Conservation (phyloP, 768 basidiomycete genomes). For the Tulasnella sp. region DNA sequence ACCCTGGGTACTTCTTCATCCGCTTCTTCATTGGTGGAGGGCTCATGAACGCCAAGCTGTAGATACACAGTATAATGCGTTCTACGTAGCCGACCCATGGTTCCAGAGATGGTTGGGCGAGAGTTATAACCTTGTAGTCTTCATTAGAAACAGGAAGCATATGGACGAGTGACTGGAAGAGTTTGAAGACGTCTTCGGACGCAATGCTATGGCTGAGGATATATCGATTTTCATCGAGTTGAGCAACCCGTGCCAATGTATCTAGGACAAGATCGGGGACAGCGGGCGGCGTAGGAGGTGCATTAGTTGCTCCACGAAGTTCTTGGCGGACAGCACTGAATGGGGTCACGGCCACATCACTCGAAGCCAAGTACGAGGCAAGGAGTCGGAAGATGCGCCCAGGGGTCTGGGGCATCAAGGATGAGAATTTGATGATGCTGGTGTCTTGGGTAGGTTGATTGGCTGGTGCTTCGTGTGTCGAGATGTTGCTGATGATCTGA, state of each 20-base stretch:
- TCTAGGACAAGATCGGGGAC: constrained; percentile 70
- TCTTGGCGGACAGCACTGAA: too few relatives aligned
- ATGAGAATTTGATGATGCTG: constrained; percentile 16
- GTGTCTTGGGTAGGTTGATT: constrained; percentile 24
- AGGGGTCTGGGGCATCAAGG: constrained; percentile 29
- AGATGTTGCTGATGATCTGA: constrained; percentile 52
- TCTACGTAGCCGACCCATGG: constrained; percentile 68
- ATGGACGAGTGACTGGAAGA: constrained; percentile 62
- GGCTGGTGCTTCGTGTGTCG: constrained; percentile 38
- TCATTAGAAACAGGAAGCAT: constrained; percentile 68
- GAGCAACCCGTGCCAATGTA: constrained; percentile 64
- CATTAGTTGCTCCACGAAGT: too few relatives aligned
- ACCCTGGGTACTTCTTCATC: constrained; percentile 54
- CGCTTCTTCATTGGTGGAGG: constrained; percentile 51
- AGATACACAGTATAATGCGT: constrained; percentile 67
- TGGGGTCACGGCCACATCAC: constrained; percentile 51
- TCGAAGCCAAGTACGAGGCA: constrained; percentile 63
- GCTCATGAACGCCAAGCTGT: constrained; percentile 74
- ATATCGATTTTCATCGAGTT: constrained; percentile 65
- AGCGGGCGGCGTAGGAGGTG: constrained; percentile 16
- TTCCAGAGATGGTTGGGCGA: constrained; percentile 41
- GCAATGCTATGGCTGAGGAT: constrained; percentile 52
- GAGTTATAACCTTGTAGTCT: constrained; percentile 44
- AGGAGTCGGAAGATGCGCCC: constrained; percentile 50
- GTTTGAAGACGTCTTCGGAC: constrained; percentile 39